Base-by-base conservation (phyloP, 768 basidiomycete species). In the Boletus edulis region DNA sequence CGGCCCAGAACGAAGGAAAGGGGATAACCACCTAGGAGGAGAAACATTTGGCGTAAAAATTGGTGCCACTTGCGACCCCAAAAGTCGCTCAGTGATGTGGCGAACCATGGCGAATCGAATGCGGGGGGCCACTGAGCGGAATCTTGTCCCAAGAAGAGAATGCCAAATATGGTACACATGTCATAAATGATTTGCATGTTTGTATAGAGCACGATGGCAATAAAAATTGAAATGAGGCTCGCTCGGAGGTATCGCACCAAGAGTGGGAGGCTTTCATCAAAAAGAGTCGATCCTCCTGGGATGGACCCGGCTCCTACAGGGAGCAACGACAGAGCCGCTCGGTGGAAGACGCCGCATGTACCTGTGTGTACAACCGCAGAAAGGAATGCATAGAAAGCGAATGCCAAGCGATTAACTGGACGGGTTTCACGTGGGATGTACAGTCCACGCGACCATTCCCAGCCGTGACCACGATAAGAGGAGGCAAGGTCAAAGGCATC, bases 351-450 rank as follows among this genome's bases (percentile, higher is more conserved):
- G 24, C 45, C 45, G 7, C 14, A 46, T 20, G 41, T 24, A 13
- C 40, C 24, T 3, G 38, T 38, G 22, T 53, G 52, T 6, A 5
- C 38, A 10, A 46, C 7, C 20, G 3, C 29, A 13, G 52, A 53
- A 39, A 34, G 29, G 17, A 24, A 40, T 5, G 17, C 14, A 17
- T 41, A 4, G 31, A 41, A 24, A 10, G n/a, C 5, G 20, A 53
- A 53, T 9, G 37, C 15, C 0, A n/a, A 22, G 20, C 38, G 52
- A 13, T 41, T 14, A 1, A 22, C 18, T 9, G 52, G 52, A 18
- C 52, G 52, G 10, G 52, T 46, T n/a, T 53, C 52, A 10, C 20
- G 45, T 13, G 45, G 52, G 17, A 53, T 17, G 39, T 53, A 24
- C 11, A 34, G 14, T 14, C 31, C 14, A 9, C 45, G 29, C 12